phyloP scores from a whole-genome alignment of 2,329 filamentous ascomycete genomes.

The Fusarium coffeatum region DNA sequence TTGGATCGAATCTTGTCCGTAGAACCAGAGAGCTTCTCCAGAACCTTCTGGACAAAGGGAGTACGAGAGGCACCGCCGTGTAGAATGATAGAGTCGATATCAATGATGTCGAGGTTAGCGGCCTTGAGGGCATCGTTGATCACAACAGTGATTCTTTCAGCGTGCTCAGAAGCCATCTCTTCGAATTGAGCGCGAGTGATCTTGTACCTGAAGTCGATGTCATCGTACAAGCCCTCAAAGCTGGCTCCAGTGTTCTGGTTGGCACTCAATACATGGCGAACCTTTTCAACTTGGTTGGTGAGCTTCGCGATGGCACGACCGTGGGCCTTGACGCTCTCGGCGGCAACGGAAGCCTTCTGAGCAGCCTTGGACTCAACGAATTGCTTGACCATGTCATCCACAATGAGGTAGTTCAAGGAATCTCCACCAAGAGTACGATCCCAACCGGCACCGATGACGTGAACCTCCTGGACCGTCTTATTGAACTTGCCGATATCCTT shows the following conservation, averaged over 20 bases:
- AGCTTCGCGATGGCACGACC: slow-evolving; percentile 89
- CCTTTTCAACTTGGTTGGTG: slow-evolving; percentile 89
- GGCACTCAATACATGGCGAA: slow-evolving; percentile 91
- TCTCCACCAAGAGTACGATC: slow-evolving; percentile 92
- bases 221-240: slow-evolving; percentile 91
- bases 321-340: slow-evolving; percentile 74
- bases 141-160: slow-evolving; percentile 74
- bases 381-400: slow-evolving; percentile 87
- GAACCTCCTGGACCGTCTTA: slow-evolving; percentile 97
- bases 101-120: slow-evolving; percentile 77
- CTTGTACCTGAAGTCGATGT: slow-evolving; percentile 94
- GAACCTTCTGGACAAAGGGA: slow-evolving; percentile 90
- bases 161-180: slow-evolving; percentile 75
- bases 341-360: slow-evolving; percentile 71
- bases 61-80: slow-evolving; percentile 92
- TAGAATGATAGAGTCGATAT: slow-evolving; percentile 91
- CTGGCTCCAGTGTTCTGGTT: slow-evolving; percentile 83
- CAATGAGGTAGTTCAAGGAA: slow-evolving; percentile 84
- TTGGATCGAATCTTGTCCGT: slow-evolving; percentile 87
- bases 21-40: slow-evolving; percentile 79
- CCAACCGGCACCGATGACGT: slow-evolving; percentile 87
- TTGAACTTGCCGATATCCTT: slow-evolving; percentile 95
- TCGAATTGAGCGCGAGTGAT: slow-evolving; percentile 85
- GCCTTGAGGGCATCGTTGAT: slow-evolving; percentile 79
- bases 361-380: slow-evolving; percentile 78